Conservation (phyloP, 1,284 basidiomycete genomes). For the Amylostereum areolatum region DNA sequence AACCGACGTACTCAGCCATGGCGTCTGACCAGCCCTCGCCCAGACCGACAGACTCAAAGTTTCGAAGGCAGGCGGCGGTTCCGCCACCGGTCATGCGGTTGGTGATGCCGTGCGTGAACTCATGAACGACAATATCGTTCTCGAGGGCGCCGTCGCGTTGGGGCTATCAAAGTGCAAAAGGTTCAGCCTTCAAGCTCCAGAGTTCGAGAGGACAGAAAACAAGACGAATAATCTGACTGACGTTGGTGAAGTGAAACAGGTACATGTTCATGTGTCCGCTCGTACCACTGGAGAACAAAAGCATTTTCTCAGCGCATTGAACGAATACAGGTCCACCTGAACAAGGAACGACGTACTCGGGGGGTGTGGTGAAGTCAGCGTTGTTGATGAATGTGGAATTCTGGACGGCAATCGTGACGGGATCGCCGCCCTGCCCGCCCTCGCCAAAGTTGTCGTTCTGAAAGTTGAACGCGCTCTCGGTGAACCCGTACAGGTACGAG, state of each 20-base stretch:
- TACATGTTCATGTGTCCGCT: constrained; percentile 38
- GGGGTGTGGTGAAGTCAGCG: constrained; percentile 36
- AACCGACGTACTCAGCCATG: constrained; percentile 44
- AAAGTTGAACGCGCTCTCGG: constrained; percentile 38
- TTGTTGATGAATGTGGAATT: constrained; percentile 32
- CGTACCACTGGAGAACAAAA: constrained; percentile 27
- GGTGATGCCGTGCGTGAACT: constrained; percentile 45
- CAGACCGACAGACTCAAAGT: constrained; percentile 41
- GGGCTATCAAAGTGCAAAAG: constrained; percentile 18
- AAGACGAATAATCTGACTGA: too few relatives aligned
- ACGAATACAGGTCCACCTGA: too few relatives aligned
- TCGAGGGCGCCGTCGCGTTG: constrained; percentile 42
- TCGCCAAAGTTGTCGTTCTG: constrained; percentile 38
- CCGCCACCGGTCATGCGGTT: constrained; percentile 50
- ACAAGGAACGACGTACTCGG: too few relatives aligned
- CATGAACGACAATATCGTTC: constrained; percentile 44
- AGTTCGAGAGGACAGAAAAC: constrained; percentile 3
- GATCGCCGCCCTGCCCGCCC: constrained; percentile 34
- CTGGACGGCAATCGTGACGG: constrained; percentile 35
- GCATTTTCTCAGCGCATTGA: too few relatives aligned
- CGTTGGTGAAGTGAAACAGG: constrained; percentile 31
- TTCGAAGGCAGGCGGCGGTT: constrained; percentile 45
- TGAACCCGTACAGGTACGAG: constrained; percentile 34
- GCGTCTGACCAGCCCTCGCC: constrained; percentile 54
- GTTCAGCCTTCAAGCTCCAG: not conserved